Conservation (phyloP, 1,284 basidiomycete genomes). For the Bondarzewia mesenterica region DNA sequence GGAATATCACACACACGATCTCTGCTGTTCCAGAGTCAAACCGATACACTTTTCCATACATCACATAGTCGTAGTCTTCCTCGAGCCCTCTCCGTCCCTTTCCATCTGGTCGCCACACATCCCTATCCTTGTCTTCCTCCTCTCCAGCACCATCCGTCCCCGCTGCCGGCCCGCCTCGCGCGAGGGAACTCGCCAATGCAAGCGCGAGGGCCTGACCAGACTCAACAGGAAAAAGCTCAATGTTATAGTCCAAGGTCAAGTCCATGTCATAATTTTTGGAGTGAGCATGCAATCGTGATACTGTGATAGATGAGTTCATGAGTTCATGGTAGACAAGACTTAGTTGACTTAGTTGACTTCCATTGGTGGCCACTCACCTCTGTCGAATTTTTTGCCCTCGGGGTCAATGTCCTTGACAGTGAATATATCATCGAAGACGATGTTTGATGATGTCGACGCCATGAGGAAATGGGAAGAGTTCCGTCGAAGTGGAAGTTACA, state of each 20-base stretch:
- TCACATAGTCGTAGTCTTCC: constrained; percentile 97
- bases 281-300: constrained; percentile 79
- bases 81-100: constrained; percentile 84
- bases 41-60: constrained; percentile 99
- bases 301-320: constrained; percentile 29
- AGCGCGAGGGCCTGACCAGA: constrained; percentile 74
- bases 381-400: constrained; percentile 95
- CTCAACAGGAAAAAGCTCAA: constrained; percentile 75
- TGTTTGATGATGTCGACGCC: constrained; percentile 59
- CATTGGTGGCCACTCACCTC: constrained; percentile 53
- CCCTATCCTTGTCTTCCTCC: constrained; percentile 61
- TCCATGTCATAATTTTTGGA: constrained; percentile 88
- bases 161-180: constrained; percentile 45
- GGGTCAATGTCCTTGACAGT: constrained; percentile 79
- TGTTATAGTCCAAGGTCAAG: constrained; percentile 85
- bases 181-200: constrained; percentile 79
- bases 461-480: too few relatives aligned
- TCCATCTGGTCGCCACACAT: constrained; percentile 85
- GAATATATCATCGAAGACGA: constrained; percentile 89
- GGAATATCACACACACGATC: constrained; percentile 55
- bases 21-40: constrained; percentile 86
- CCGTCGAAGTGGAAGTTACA: too few relatives aligned
- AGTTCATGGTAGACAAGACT: constrained; percentile 3
- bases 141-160: constrained; percentile 36
- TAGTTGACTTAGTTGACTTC: too few relatives aligned